phyloP scores from a whole-genome alignment of 441 rosid genomes.

The Bruguiera hainesii region DNA sequence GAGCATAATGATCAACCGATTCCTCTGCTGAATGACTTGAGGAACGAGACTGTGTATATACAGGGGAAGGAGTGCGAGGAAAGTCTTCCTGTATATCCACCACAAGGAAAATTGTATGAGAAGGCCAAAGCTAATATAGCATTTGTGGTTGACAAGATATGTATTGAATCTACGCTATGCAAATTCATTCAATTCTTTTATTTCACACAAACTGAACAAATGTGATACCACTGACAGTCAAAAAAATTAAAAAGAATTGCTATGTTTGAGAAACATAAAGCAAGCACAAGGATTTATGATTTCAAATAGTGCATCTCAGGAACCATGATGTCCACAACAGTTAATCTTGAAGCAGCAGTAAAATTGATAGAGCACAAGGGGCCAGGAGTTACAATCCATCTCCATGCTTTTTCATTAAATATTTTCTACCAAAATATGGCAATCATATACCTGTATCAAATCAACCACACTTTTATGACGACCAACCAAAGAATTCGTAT shows the following conservation, averaged over 20 bases:
- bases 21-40: slow-evolving; percentile 66
- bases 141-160: too few relatives aligned
- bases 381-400: neutral
- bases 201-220: too few relatives aligned
- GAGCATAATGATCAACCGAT: slow-evolving; percentile 43
- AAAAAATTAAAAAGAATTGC: too few relatives aligned
- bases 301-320: too few relatives aligned
- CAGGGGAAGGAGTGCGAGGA: slow-evolving; percentile 78
- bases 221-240: too few relatives aligned
- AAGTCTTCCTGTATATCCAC: slow-evolving; percentile 51
- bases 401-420: neutral
- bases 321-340: too few relatives aligned
- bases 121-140: neutral
- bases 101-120: slow-evolving; percentile 6
- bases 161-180: too few relatives aligned
- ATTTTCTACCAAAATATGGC: neutral
- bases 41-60: slow-evolving; percentile 69
- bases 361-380: neutral
- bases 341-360: neutral
- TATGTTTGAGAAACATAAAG: too few relatives aligned
- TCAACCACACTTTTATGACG: slow-evolving; percentile 90
- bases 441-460: slow-evolving; percentile 67
- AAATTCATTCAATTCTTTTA: too few relatives aligned
- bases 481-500: slow-evolving; percentile 35
- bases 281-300: too few relatives aligned